A percentile compares a stretch with the other conserved stretches of the same genome.
phyloP scores from a whole-genome alignment of 176 grass and related monocot species.

The Thinopyrum elongatum region DNA sequence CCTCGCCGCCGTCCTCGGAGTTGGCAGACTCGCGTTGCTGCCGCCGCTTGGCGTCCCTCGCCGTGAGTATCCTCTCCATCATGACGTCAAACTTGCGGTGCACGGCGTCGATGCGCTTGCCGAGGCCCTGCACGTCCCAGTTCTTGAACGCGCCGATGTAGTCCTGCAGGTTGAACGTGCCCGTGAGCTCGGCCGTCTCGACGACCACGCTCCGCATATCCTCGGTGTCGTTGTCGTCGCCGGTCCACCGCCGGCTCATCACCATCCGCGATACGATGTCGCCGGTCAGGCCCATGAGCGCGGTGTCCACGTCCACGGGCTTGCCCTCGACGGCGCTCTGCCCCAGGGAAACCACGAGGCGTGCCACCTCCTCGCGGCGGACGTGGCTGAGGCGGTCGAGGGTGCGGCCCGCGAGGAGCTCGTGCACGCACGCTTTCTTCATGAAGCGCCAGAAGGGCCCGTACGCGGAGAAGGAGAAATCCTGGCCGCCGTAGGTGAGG shows the following conservation, averaged over 20 bases:
- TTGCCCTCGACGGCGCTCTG: not conserved
- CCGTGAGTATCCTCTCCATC: slow-evolving; percentile 54
- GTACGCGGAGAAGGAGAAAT: slow-evolving; percentile 66
- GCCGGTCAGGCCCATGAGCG: slow-evolving; percentile 54
- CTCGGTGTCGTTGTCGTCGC: slow-evolving; percentile 37
- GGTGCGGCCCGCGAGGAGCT: slow-evolving; percentile 60
- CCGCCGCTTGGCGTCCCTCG: slow-evolving; percentile 20
- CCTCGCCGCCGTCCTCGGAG: not conserved
- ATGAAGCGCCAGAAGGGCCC: slow-evolving; percentile 80
- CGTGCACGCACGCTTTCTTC: slow-evolving; percentile 68
- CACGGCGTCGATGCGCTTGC: slow-evolving; percentile 40
- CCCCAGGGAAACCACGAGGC: slow-evolving; percentile 32
- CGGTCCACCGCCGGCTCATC: slow-evolving; percentile 45
- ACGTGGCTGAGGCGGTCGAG: slow-evolving; percentile 56
- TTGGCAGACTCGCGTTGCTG: not conserved
- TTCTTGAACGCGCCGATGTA: slow-evolving; percentile 50
- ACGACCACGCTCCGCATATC: slow-evolving; percentile 44
- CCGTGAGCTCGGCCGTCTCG: slow-evolving; percentile 51
- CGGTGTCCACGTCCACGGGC: slow-evolving; percentile 35
- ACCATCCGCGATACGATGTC: slow-evolving; percentile 65
- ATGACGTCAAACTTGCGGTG: slow-evolving; percentile 59
- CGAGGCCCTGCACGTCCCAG: slow-evolving; percentile 71
- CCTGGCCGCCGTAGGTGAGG: slow-evolving; percentile 59
- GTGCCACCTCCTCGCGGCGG: slow-evolving; percentile 50
- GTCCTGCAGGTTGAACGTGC: slow-evolving; percentile 63